phyloP scores from a whole-genome alignment of 1,139 yeast genomes.

The Kurtzmaniella quercitrusa region DNA sequence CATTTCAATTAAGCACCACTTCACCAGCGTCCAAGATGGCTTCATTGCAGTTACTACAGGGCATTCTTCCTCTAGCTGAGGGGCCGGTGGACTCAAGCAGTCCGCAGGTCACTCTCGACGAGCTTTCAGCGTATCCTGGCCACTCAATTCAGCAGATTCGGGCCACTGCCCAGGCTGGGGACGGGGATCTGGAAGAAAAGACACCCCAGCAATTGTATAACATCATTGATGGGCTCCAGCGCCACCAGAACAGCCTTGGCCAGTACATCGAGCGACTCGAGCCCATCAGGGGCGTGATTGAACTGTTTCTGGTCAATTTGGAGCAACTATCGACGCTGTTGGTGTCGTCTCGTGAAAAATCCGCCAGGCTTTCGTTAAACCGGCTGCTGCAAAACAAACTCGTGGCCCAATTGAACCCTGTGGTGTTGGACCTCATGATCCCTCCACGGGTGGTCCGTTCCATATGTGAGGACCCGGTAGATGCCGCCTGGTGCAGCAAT shows the following conservation, averaged over 20 bases:
- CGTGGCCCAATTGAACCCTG: conserved; percentile 60
- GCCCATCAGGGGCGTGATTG: conserved; percentile 39
- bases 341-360: conserved; percentile 51
- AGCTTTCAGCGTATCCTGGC: background rate
- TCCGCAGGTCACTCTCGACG: background rate
- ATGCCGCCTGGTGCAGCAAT: conserved; percentile 55
- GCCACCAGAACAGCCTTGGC: conserved; percentile 32
- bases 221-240: conserved; percentile 23
- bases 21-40: background rate
- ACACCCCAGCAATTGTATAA: background rate
- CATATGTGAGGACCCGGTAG: conserved; percentile 44
- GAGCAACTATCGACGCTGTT: conserved; percentile 59
- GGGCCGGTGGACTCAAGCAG: background rate
- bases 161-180: background rate
- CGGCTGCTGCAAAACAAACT: conserved; percentile 50
- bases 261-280: conserved; percentile 31
- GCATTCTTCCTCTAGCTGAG: background rate
- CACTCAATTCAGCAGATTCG: background rate
- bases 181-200: background rate
- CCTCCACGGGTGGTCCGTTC: conserved; percentile 64
- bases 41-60: background rate
- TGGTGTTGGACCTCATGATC: conserved; percentile 66
- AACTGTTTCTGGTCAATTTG: conserved; percentile 54
- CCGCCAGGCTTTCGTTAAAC: conserved; percentile 26
- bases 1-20: background rate